Evolutionary conservation across 805 yeast genomes (phyloP), one percentile per base, ranked within the genome.

Genomic region (Isabelozyma heimii): DNA sequence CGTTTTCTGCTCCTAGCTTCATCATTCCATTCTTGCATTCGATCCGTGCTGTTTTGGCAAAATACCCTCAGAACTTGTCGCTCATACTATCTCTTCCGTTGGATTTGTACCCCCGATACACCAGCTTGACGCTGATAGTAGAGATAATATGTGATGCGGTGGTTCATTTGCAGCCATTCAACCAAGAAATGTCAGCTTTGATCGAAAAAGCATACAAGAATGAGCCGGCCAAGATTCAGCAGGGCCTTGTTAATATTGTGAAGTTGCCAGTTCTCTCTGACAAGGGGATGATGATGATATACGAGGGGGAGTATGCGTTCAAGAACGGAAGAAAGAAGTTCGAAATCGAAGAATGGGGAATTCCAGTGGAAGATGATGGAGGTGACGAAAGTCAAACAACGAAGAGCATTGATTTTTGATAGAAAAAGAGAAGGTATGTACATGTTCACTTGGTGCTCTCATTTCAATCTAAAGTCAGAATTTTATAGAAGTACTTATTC

Each of bases 301-400:
- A 83, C 48, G 75, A 76, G 49, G 85, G 87, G 50, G 97, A 91
- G 66, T 85, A 81, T 65, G 90, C 96, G 5, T 92, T 91, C 70
- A 84, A 85, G 61, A 89, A 90, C 55, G 92, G 97, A 12, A 79
- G 87, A 53, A 82, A 83, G 65, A 83, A 80, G 58, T 90, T 92
- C 62, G 97, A 89, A 59, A 85, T 94, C 46, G 92, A 89, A 55
- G 89, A 85, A 59, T 94, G 97, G 96, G 89, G 96, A n/a, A 94
- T 94, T 45, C 98, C 99, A 0, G 96, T 92, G 2, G 97, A 91
- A 49, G 95, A 87, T 49, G 87, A 77, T n/a, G 85, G 58, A 12
- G 79, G 70, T 16, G 47, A 49, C 26, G 49, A 47, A 24, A 37
- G 59, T 37, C 62, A 65, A 46, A 67, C 75, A 16, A 64, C 67